Evolutionary conservation across 768 basidiomycete species (phyloP), one percentile per base, ranked within the genome.

Genomic region (Roridomyces roridus): DNA sequence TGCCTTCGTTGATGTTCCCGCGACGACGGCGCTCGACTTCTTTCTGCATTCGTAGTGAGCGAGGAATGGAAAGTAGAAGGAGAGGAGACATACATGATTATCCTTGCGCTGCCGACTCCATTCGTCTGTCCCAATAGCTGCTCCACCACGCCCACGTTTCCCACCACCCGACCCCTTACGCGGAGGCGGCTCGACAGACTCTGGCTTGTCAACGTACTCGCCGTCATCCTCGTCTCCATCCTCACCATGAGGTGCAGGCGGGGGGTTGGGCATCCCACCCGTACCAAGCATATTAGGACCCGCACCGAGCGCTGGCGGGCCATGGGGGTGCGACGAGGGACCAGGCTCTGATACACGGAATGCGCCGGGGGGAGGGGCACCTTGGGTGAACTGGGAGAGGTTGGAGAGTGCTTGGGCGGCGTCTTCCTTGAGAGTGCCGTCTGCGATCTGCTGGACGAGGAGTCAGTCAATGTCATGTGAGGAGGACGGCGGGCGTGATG

Each of bases 1-100:
- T 97, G 0, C 96, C 96, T 60, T 96, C 91, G 73, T 96, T 97
- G 75, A 99, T 98, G 64, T 94, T 94, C 17, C 95, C 95, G 43
- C 96, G 82, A 49, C 96, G 88, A 34, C 94, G 86, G 49, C 96
- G 90, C 72, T 99, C 96, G 12, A 98, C 95, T 76, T 98, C 95
- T 92, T 98, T 98, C 96, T 98, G 76, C 47, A 53, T 36, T 14
- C 23, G 36, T 17, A 17, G 24, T 62, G n/a, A 65, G 46, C 10
- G 18, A 6, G 46, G 11, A 28, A 28, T 47, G 28, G 21, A 17
- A 18, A 7, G 7, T 40, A 10, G 6, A 35, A 36, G 34, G 26
- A 46, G n/a, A 18, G 0, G 23, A 34, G 21, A 77, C 86, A 28
- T 67, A 88, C 90, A 70, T 92, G 91, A 55, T 92, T 92, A 62